Evolutionary conservation across 805 yeast genomes (phyloP), one percentile per base, ranked within the genome.

Genomic region (Wickerhamiella musiphila): DNA sequence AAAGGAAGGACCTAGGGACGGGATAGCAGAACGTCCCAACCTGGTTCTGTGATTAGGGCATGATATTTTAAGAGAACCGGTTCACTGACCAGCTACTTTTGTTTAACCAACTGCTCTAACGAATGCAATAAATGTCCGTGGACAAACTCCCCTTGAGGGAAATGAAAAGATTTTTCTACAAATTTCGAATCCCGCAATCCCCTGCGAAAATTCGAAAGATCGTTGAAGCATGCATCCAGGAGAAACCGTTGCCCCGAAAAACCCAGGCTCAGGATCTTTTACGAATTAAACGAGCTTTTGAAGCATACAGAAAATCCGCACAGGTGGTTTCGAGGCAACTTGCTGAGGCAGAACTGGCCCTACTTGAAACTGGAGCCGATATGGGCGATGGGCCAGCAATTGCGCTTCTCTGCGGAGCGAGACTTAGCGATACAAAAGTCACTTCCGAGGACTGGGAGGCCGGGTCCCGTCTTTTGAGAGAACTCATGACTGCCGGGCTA

Each of bases 321-420:
- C 73, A 73, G 36, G 59, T 74, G 1, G 59, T 67, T 2, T 73
- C 76, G 43, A 63, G 48, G 32, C 57, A 70, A 38, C 54, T 76
- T 14, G 56, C 76, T 4, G 66, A 57, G 10, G 55, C 81, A 22
- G 94, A 83, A 47, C 68, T 72, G 40, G 73, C 69, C 40, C 51
- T 84, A 14, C 65, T 83, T n/a, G 92, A 82, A 37, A 65, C 65
- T 32, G 81, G 93, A 10, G 93, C 93, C 0, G 92, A 78, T 45
- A 45, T 70, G 45, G 94, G 94, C 1, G 70, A 77, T 44, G 67
- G 71, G 40, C 81, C 82, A 51, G 94, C 94, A 0, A 68, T 83
- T 15, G 61, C 86, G 1, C 57, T 78, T 9, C 51, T 84, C 14
- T 70, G 86, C 3, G 81, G 73, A 41, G 71, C 73, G 30, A 70